These are phyloP conservation scores for Trichoderma aggressivum DNA, from an alignment of 2,329 filamentous ascomycete species.

Conservation along the genomic window DNA sequence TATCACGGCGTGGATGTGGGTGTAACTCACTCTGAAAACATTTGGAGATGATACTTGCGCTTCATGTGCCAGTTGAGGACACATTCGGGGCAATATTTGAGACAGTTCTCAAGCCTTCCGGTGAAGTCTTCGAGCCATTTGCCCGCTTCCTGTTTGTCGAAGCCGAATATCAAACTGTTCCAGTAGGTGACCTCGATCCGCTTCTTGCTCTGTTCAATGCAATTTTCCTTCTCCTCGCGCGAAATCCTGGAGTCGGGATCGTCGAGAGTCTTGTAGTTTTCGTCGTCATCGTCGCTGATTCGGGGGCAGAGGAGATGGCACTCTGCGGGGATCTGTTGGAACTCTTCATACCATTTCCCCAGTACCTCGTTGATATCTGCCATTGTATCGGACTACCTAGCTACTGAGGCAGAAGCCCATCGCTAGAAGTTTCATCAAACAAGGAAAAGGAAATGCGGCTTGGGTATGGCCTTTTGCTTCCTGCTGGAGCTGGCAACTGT, in stretches of 20 bases:
- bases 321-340: slow-evolving; percentile 43
- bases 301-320: slow-evolving; percentile 68
- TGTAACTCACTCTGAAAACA: slow-evolving; percentile 54
- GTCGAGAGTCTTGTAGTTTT: slow-evolving; percentile 54
- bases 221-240: slow-evolving; percentile 47
- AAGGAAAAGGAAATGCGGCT: neutral
- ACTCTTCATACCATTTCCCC: slow-evolving; percentile 41
- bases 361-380: slow-evolving; percentile 40
- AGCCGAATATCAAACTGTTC: slow-evolving; percentile 66
- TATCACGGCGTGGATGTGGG: neutral
- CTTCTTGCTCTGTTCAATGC: slow-evolving; percentile 52
- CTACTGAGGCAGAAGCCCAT: slow-evolving; percentile 8
- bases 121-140: slow-evolving; percentile 60
- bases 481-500: neutral
- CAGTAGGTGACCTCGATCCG: slow-evolving; percentile 63
- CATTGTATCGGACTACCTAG: slow-evolving; percentile 32
- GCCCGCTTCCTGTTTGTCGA: slow-evolving; percentile 58
- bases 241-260: slow-evolving; percentile 50
- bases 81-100: slow-evolving; percentile 66
- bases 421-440: slow-evolving; percentile 2
- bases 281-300: slow-evolving; percentile 57
- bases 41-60: slow-evolving; percentile 59
- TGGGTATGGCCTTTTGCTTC: neutral
- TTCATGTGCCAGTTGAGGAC: slow-evolving; percentile 71
- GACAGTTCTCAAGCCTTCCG: slow-evolving; percentile 52